Evolutionary conservation across 108 stramenopile genomes (phyloP), one percentile per base, ranked within the genome.

Genomic region (Hondaea fermentalgiana): DNA sequence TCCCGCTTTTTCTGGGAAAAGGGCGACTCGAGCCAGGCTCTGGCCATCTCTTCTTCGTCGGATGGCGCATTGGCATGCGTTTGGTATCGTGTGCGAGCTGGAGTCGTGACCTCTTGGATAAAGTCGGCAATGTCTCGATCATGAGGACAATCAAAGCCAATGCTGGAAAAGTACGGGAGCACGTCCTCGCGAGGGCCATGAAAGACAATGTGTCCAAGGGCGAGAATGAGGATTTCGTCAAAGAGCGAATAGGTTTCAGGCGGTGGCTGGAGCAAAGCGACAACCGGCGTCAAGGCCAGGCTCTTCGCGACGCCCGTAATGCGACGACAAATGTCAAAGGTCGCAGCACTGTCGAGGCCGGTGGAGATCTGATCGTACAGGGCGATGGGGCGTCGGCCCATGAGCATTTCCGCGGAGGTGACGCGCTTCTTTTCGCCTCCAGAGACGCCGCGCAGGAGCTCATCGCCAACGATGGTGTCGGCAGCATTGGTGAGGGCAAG

Each of bases 391-490:
- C 72, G 88, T 5, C 87, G 69, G 43, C 88, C 89, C 53, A 91
- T 90, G 57, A 94, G 90, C 95, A 97, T 96, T 87, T 97, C 97
- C 5, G 93, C 96, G 6, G 95, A 92, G 43, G 96, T 96, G 43
- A 96, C 95, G 29, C 97, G 95, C 88, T 95, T 95, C 91, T 93
- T 95, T 89, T 98, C 94, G 8, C 97, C 97, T 4, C 97, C 97
- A 45, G 92, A 93, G 51, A 98, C 95, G 44, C 97, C 97, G 16
- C 97, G 94, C 10, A 96, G 92, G 49, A 72, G 90, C 44, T 91
- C 90, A 72, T 95, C 91, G 47, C 93, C 94, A 12, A 95, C 94
- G n/a, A 92, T 64, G 29, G 94, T 95, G 28, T 93, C 87, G 60
- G 43, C 57, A 23, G 91, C 91, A 25, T 88, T 51, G 45, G 42